Conservation (phyloP, 2,329 filamentous ascomycete genomes). For the Talaromyces verruculosus region DNA sequence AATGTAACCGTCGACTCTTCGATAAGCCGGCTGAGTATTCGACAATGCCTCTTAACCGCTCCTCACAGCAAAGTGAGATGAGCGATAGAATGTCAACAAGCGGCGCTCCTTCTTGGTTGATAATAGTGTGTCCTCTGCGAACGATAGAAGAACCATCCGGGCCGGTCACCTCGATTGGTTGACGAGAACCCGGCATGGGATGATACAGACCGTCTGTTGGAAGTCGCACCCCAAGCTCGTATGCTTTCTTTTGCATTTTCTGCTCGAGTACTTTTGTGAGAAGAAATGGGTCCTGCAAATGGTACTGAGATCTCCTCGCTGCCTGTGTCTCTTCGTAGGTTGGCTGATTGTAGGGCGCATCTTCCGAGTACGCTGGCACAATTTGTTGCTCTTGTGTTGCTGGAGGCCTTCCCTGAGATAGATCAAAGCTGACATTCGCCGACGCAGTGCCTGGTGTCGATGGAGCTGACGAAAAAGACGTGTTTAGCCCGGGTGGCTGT, state of each 20-base stretch:
- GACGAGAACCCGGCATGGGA: constrained; percentile 43
- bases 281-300: constrained; percentile 73
- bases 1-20: constrained; percentile 69
- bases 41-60: constrained; percentile 71
- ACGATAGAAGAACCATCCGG: constrained; percentile 63
- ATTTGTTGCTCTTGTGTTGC: constrained; percentile 59
- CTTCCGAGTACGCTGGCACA: constrained; percentile 50
- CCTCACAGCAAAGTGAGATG: constrained; percentile 77
- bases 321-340: constrained; percentile 63
- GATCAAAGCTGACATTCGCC: constrained; percentile 51
- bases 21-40: constrained; percentile 74
- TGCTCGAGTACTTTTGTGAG: constrained; percentile 59
- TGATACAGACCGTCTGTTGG: constrained; percentile 58
- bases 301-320: constrained; percentile 63
- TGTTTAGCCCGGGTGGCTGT: constrained; percentile 52
- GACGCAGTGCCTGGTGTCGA: constrained; percentile 45
- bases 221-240: constrained; percentile 59
- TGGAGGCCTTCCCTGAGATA: constrained; percentile 54
- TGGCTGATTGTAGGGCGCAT: constrained; percentile 63
- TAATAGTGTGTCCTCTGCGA: constrained; percentile 67
- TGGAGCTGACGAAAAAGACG: constrained; percentile 42
- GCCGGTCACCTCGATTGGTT: constrained; percentile 53
- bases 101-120: constrained; percentile 65
- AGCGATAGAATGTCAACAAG: constrained; percentile 81
- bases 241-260: constrained; percentile 57